Conservation (phyloP, 2,329 filamentous ascomycete genomes). For the Moelleriella libera region DNA sequence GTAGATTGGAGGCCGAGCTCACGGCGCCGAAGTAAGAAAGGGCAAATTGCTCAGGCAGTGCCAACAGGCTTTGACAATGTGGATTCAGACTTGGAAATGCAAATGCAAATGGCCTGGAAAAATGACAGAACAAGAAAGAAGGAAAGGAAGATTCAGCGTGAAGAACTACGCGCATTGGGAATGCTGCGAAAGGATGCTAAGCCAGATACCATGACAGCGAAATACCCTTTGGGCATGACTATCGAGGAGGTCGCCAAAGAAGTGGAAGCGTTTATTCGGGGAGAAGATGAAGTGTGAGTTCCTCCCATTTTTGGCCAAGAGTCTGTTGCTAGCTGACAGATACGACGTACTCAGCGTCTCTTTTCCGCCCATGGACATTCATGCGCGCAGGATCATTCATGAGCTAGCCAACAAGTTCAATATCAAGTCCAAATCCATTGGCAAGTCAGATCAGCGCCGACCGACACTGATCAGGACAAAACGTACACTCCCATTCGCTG, state of each 20-base stretch:
- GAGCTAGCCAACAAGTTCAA: slow-evolving; percentile 61
- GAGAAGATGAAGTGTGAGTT: slow-evolving; percentile 46
- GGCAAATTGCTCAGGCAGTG: slow-evolving; percentile 23
- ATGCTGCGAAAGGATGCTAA: slow-evolving; percentile 46
- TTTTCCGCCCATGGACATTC: slow-evolving; percentile 74
- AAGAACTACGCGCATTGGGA: slow-evolving; percentile 51
- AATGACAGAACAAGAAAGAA: slow-evolving; percentile 61
- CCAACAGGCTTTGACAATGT: slow-evolving; percentile 37
- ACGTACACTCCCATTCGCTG: slow-evolving; percentile 47
- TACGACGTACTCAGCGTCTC: slow-evolving; percentile 25
- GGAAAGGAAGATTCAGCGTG: slow-evolving; percentile 53
- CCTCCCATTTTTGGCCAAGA: neutral
- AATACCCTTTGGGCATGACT: slow-evolving; percentile 60
- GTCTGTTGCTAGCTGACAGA: neutral
- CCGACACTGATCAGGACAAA: slow-evolving; percentile 64
- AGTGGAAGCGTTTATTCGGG: slow-evolving; percentile 55
- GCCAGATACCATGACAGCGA: slow-evolving; percentile 46
- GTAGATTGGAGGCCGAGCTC: neutral
- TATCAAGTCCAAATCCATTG: slow-evolving; percentile 73
- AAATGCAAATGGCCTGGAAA: slow-evolving; percentile 44
- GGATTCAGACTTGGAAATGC: slow-evolving; percentile 52
- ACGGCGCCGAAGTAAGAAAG: slow-evolving; percentile 31
- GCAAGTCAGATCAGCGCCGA: slow-evolving; percentile 57
- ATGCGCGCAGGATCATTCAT: slow-evolving; percentile 65
- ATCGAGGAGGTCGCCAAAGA: slow-evolving; percentile 59